Evolutionary conservation across 2,329 filamentous ascomycete genomes (phyloP).

Genomic region (Macrophomina tecta): DNA sequence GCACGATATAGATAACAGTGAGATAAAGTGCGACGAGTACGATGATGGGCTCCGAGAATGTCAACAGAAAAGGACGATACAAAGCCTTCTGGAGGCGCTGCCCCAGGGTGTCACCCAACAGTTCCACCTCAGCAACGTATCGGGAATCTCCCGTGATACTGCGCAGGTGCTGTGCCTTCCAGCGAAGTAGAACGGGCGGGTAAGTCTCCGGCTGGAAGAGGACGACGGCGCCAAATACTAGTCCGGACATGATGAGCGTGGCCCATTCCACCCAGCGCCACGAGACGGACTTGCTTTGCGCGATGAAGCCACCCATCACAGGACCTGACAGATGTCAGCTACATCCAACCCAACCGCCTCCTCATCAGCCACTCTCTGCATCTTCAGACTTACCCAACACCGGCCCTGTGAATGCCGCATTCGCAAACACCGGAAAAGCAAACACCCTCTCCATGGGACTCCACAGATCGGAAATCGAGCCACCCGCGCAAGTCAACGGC

Average conservation of each 20-base stretch:
- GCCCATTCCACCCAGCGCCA: constrained; percentile 48
- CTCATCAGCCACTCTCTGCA: not conserved
- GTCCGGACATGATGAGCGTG: constrained; percentile 43
- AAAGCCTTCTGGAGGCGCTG: constrained; percentile 44
- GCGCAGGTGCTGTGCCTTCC: constrained; percentile 44
- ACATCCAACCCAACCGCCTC: not conserved
- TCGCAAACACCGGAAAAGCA: constrained; percentile 58
- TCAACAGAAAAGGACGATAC: constrained; percentile 53
- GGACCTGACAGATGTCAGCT: constrained; percentile 35
- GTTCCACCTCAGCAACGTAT: constrained; percentile 56
- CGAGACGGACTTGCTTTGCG: constrained; percentile 42
- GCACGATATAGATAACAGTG: constrained; percentile 59
- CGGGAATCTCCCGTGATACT: constrained; percentile 47
- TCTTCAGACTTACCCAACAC: constrained; percentile 34
- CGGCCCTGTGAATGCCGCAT: constrained; percentile 47
- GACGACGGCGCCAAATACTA: constrained; percentile 40
- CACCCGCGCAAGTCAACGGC: constrained; percentile 54
- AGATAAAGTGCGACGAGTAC: constrained; percentile 59
- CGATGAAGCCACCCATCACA: constrained; percentile 46
- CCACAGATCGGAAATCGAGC: constrained; percentile 55
- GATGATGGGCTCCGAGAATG: constrained; percentile 51
- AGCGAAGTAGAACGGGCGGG: constrained; percentile 46
- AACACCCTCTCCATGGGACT: constrained; percentile 55
- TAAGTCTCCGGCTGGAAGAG: constrained; percentile 60
- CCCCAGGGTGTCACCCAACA: constrained; percentile 48